phyloP scores from a whole-genome alignment of 352 stramenopile species.

The Pythium dissotocum region DNA sequence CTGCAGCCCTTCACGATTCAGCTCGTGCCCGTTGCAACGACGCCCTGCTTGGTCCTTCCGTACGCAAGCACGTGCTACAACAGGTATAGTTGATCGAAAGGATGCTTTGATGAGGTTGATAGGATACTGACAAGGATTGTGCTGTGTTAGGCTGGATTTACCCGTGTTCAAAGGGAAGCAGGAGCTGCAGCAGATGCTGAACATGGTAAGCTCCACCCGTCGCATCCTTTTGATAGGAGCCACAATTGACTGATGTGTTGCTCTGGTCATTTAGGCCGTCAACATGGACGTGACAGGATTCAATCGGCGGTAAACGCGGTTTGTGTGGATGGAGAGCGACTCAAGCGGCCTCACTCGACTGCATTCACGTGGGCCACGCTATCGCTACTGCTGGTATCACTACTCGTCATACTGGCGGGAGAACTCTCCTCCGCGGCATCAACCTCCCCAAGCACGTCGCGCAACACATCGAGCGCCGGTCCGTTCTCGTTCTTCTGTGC shows the following conservation, averaged over 20 bases:
- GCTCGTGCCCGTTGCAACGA: conserved; percentile 43
- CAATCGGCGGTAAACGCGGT: conserved; percentile 48
- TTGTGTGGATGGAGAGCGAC: neutral
- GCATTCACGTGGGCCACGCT: conserved; percentile 5
- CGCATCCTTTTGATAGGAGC: too few species aligned
- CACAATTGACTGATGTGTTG: neutral
- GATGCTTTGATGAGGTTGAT: neutral
- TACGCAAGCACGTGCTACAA: conserved; percentile 86
- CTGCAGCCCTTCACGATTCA: conserved; percentile 81
- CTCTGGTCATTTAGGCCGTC: conserved; percentile 42
- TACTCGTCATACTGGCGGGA: neutral
- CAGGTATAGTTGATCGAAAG: conserved; percentile 34
- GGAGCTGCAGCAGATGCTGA: conserved; percentile 93
- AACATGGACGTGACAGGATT: conserved; percentile 79
- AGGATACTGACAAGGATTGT: neutral
- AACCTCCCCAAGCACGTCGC: conserved; percentile 42
- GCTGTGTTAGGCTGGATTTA: conserved; percentile 58
- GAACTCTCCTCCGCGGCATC: neutral
- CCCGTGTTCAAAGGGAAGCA: conserved; percentile 80
- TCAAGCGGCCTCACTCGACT: neutral
- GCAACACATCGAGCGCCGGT: conserved; percentile 53
- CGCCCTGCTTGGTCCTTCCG: conserved; percentile 57
- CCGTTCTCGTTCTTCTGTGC: conserved; percentile 72
- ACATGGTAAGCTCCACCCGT: conserved; percentile 64
- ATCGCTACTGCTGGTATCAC: conserved; percentile 12